Conservation (phyloP, 1,284 basidiomycete species). For the Tilletia walkeri region DNA sequence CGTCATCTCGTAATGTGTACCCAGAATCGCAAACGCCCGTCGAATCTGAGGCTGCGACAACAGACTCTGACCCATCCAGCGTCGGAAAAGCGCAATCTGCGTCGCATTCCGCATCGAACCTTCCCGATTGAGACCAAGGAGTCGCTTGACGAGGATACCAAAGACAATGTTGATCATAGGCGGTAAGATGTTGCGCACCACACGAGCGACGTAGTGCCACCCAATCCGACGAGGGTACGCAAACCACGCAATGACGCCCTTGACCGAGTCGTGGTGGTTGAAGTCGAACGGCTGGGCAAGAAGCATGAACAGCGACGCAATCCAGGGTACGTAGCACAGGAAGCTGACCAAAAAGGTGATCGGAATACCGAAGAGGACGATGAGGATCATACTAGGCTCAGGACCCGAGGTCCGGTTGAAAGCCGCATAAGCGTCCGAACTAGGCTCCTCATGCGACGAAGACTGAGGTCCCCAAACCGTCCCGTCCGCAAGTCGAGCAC, state of each 20-base stretch:
- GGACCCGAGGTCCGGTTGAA: constrained; percentile 51
- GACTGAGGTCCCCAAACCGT: constrained; percentile 55
- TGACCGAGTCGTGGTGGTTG: constrained; percentile 52
- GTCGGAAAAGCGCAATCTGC: constrained; percentile 52
- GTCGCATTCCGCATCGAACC: constrained; percentile 55
- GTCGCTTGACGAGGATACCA: constrained; percentile 50
- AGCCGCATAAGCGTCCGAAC: constrained; percentile 53
- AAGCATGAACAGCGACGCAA: constrained; percentile 54
- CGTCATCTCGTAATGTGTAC: constrained; percentile 56
- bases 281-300: constrained; percentile 53
- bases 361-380: constrained; percentile 48
- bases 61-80: constrained; percentile 52
- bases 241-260: constrained; percentile 55
- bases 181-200: constrained; percentile 53
- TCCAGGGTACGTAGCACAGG: constrained; percentile 54
- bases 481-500: constrained; percentile 53
- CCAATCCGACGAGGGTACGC: constrained; percentile 53
- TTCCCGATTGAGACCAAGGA: constrained; percentile 53
- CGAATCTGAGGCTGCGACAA: constrained; percentile 49
- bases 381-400: constrained; percentile 45
- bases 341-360: constrained; percentile 45
- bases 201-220: constrained; percentile 54
- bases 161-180: constrained; percentile 52
- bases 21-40: constrained; percentile 49
- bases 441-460: constrained; percentile 53